Evolutionary conservation across 257 asterid species (phyloP).

Genomic region (Solanum paucissectum): DNA sequence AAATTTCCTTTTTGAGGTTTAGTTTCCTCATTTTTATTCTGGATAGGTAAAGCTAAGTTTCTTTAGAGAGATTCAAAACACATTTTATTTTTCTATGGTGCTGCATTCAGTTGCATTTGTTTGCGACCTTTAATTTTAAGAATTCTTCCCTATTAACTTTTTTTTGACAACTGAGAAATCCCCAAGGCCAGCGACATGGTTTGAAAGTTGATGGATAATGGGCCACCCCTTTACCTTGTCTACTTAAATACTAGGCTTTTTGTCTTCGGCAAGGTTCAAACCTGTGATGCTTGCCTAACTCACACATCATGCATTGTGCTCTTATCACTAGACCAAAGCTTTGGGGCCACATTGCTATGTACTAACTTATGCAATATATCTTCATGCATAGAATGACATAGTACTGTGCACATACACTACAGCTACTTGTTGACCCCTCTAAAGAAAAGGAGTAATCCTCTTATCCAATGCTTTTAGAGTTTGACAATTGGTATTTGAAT

Average conservation of each 20-base stretch:
- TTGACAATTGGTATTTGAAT: neutral
- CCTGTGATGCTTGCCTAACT: neutral
- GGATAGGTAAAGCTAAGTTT: neutral
- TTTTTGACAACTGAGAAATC: neutral
- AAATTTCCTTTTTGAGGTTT: neutral
- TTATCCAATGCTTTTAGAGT: neutral
- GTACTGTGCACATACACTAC: neutral
- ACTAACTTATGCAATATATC: neutral
- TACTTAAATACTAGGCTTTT: neutral
- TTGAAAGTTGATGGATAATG: neutral
- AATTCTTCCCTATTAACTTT: neutral
- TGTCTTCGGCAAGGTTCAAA: neutral
- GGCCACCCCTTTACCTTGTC: neutral
- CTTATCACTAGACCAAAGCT: neutral
- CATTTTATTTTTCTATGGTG: neutral
- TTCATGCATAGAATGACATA: neutral
- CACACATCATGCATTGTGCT: neutral
- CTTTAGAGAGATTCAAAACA: neutral
- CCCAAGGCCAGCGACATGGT: neutral
- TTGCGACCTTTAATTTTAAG: neutral
- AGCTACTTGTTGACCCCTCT: neutral
- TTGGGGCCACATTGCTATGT: neutral
- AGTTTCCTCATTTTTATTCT: neutral
- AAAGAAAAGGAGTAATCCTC: neutral
- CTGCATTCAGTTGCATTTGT: neutral